phyloP scores from a whole-genome alignment of 495 filamentous ascomycete species.

The Penicillium longicatenatum region DNA sequence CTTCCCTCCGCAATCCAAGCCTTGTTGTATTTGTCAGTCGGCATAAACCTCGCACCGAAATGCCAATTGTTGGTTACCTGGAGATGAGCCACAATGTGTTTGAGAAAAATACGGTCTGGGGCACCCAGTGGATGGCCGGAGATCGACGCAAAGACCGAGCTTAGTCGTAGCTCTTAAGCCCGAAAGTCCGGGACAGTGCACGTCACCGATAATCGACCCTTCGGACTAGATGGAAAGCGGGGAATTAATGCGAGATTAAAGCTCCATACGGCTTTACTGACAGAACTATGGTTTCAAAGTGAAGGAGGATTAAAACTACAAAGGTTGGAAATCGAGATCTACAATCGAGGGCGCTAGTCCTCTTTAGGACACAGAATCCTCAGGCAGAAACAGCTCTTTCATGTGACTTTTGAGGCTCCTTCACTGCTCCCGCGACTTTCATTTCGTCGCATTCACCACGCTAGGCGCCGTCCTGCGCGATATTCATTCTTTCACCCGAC shows the following conservation, averaged over 20 bases:
- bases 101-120: no score
- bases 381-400: conserved; percentile 7
- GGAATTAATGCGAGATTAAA: no score
- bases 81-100: neutral
- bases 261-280: no score
- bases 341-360: conserved; percentile 9
- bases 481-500: neutral
- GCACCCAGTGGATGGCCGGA: neutral
- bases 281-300: no score
- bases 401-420: conserved; percentile 8
- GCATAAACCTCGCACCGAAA: neutral
- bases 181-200: neutral
- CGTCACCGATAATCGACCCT: neutral
- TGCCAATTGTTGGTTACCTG: neutral
- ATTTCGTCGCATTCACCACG: conserved; percentile 3
- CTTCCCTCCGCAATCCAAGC: no score
- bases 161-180: neutral
- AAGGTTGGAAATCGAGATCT: neutral
- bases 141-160: neutral
- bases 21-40: neutral
- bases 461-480: conserved; percentile 1
- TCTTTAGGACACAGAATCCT: neutral
- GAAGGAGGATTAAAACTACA: no score
- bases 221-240: neutral
- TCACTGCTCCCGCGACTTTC: neutral